These are phyloP conservation scores for Penicillium sp. DNA, from an alignment of 2,329 filamentous ascomycete genomes.

Conservation along the genomic window DNA sequence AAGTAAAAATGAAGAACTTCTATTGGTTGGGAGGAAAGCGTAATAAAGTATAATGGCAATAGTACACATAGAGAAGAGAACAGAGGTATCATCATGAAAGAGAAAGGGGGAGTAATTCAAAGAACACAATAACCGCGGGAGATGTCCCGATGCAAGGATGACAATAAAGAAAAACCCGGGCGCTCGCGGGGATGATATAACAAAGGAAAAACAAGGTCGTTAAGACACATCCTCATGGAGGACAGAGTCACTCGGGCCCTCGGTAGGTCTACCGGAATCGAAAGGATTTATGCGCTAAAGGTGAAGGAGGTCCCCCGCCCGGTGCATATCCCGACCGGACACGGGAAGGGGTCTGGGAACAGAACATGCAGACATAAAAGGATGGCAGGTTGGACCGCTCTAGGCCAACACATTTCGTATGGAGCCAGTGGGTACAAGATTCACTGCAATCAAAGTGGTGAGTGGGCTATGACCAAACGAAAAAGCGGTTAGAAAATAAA, in stretches of 20 bases:
- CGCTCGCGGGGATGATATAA: conserved; percentile 14
- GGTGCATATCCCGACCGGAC: conserved; percentile 38
- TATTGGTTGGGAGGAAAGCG: conserved; percentile 12
- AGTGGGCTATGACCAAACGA: neutral
- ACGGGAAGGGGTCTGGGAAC: conserved; percentile 50
- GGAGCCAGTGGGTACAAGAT: conserved; percentile 66
- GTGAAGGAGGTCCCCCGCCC: conserved; percentile 42
- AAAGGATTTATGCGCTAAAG: conserved; percentile 48
- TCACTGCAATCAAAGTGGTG: conserved; percentile 46
- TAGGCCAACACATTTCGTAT: conserved; percentile 62
- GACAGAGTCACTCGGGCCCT: neutral
- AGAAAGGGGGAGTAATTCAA: conserved; percentile 15
- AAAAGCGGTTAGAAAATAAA: no score
- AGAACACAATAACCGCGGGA: conserved; percentile 15
- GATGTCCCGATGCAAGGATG: conserved; percentile 23
- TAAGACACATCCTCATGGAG: conserved; percentile 10
- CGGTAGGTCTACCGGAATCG: conserved; percentile 37
- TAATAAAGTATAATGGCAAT: neutral
- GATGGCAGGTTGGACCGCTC: conserved; percentile 52
- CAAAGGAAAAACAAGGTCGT: conserved; percentile 25
- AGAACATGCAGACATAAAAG: conserved; percentile 57
- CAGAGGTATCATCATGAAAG: conserved; percentile 24
- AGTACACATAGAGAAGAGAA: conserved; percentile 11
- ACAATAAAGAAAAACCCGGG: conserved; percentile 4
- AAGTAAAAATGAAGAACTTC: conserved; percentile 3